Evolutionary conservation across 345 rosid species (phyloP).

Genomic region (Cardamine chenopodiifolia): DNA sequence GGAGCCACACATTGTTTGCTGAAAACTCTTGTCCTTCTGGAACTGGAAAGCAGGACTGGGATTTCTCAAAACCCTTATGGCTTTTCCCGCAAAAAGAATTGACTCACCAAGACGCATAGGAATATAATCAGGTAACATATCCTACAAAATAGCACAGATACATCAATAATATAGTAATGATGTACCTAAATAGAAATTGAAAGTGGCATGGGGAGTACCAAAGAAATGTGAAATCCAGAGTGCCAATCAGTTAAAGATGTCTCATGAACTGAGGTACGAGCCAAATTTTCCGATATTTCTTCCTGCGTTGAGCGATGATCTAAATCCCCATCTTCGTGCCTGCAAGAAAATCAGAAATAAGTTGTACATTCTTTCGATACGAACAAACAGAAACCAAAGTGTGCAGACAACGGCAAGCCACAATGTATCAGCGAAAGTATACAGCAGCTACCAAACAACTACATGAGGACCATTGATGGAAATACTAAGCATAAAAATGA

Average conservation of each 20-base stretch:
- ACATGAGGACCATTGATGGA: not conserved
- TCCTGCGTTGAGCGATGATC: constrained; percentile 61
- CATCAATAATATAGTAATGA: constrained; percentile 19
- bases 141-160: constrained; percentile 57
- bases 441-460: not conserved
- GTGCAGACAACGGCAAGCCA: constrained; percentile 1
- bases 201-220: constrained; percentile 57
- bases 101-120: constrained; percentile 93
- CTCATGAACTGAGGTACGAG: constrained; percentile 71
- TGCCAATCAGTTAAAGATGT: constrained; percentile 92
- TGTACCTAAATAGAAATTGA: not conserved
- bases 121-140: constrained; percentile 90
- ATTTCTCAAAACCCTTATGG: constrained; percentile 90
- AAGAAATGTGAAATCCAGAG: constrained; percentile 82
- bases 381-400: constrained; percentile 22
- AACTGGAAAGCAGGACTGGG: constrained; percentile 74
- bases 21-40: constrained; percentile 58
- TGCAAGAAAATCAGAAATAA: constrained; percentile 42
- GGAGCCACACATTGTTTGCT: constrained; percentile 54
- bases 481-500: not conserved
- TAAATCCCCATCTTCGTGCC: constrained; percentile 79
- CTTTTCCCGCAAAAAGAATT: constrained; percentile 95
- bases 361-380: not conserved
- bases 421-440: not conserved
- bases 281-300: constrained; percentile 64